phyloP scores from a whole-genome alignment of 2,329 filamentous ascomycete genomes.

The Neonectria neomacrospora region DNA sequence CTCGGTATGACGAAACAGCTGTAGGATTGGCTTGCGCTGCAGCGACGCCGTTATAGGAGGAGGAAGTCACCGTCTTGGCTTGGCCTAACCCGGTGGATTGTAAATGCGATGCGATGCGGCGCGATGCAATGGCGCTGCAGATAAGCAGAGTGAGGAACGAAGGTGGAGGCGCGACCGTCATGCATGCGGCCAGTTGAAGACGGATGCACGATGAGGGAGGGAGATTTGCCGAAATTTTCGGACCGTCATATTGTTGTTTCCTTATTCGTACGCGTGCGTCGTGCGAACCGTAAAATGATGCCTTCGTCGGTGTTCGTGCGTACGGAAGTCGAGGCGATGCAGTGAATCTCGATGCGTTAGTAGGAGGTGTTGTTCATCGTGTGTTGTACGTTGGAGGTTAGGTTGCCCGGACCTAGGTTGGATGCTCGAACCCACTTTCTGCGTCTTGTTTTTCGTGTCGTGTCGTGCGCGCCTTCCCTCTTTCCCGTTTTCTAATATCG shows the following conservation, averaged over 20 bases:
- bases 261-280: not conserved
- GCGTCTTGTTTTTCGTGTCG: conserved; percentile 12
- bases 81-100: not conserved
- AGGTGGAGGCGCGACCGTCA: conserved; percentile 11
- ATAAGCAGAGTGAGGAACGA: conserved; percentile 4
- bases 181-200: conserved; percentile 19
- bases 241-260: conserved; percentile 7
- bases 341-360: not conserved
- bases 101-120: conserved; percentile 9
- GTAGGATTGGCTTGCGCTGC: not conserved
- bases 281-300: not conserved
- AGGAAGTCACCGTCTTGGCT: not conserved
- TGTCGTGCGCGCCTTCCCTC: conserved; percentile 6
- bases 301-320: not conserved
- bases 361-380: not conserved
- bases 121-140: conserved; percentile 18
- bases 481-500: not conserved
- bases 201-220: conserved; percentile 1
- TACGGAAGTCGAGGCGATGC: too few relatives aligned
- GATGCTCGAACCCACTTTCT: conserved; percentile 23
- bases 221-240: conserved; percentile 15
- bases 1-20: not conserved
- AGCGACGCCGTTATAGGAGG: not conserved
- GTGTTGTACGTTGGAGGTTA: not conserved
- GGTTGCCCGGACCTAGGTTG: too few relatives aligned